Evolutionary conservation across 73 alveolate species (phyloP).

Genomic region (Paramecium tetraurelia): DNA sequence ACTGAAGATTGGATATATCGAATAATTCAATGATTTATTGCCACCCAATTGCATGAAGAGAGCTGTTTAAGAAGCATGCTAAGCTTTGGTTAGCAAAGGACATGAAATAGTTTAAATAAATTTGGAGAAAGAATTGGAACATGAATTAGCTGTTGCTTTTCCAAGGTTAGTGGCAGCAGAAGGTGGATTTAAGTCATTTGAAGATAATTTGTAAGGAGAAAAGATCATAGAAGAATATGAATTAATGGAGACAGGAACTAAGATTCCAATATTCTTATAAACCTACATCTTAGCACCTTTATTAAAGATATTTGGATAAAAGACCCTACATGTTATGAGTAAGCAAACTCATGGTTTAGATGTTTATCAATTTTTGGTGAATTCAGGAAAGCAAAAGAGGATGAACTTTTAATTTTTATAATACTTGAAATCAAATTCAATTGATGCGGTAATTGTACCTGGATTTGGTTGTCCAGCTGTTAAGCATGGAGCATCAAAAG

Average conservation of each 20-base stretch:
- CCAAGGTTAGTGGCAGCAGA: constrained; percentile 20
- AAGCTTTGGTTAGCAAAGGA: constrained; percentile 47
- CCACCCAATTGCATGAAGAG: constrained; percentile 57
- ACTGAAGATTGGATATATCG: constrained; percentile 75
- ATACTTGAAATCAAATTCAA: background rate
- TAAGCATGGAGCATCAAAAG: constrained; percentile 44
- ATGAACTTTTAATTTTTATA: background rate
- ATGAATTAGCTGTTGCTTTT: background rate
- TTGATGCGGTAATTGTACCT: constrained; percentile 71
- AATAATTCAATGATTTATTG: background rate
- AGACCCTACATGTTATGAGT: background rate
- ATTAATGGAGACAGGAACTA: background rate
- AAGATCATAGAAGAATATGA: constrained; percentile 30
- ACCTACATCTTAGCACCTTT: background rate
- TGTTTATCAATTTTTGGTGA: background rate
- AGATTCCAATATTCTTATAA: background rate
- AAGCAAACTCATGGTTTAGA: background rate
- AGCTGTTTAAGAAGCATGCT: constrained; percentile 66
- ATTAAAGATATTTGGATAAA: constrained; percentile 17
- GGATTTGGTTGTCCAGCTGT: constrained; percentile 63
- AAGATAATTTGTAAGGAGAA: background rate
- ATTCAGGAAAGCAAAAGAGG: background rate
- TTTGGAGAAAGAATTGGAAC: background rate
- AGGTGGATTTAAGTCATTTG: constrained; percentile 26
- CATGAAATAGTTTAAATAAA: constrained; percentile 61